phyloP scores from a whole-genome alignment of 2,329 filamentous ascomycete species.

The Claviceps purpurea region DNA sequence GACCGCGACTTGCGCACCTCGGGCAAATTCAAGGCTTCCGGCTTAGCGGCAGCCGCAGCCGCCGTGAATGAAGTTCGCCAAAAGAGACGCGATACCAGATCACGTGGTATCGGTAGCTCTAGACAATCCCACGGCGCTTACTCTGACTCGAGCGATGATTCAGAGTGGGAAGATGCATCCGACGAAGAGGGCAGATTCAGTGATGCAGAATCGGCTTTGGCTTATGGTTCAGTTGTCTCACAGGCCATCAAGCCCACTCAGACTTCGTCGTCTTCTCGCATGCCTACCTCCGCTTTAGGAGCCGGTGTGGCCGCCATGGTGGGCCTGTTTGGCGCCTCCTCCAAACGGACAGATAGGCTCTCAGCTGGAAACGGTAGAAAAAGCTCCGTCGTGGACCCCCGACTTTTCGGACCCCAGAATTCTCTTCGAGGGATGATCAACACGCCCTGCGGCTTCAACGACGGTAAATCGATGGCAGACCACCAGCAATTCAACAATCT shows the following conservation, averaged over 20 bases:
- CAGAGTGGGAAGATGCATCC: constrained; percentile 44
- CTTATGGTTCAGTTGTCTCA: constrained; percentile 19
- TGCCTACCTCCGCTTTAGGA: constrained; percentile 18
- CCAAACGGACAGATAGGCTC: constrained; percentile 3
- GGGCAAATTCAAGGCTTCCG: constrained; percentile 16
- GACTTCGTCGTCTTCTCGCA: background rate
- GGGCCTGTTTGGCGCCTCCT: background rate
- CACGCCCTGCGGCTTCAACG: constrained; percentile 38
- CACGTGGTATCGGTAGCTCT: constrained; percentile 27
- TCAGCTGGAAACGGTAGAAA: constrained; percentile 20
- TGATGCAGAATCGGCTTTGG: constrained; percentile 27
- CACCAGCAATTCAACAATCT: constrained; percentile 9
- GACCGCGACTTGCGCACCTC: constrained; percentile 31
- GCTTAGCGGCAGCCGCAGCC: constrained; percentile 24
- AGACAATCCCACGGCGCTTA: constrained; percentile 22
- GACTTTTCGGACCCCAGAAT: constrained; percentile 46
- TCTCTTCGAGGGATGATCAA: constrained; percentile 42
- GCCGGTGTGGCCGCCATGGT: constrained; percentile 8
- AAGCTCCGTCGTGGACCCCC: constrained; percentile 41
- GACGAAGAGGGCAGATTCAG: constrained; percentile 26
- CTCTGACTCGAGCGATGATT: constrained; percentile 27
- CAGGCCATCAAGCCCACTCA: constrained; percentile 11
- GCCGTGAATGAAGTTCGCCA: constrained; percentile 29
- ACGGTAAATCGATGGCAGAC: constrained; percentile 21
- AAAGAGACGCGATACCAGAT: constrained; percentile 20